phyloP scores from a whole-genome alignment of 305 asterid species.

The Fraxinus nigra region DNA sequence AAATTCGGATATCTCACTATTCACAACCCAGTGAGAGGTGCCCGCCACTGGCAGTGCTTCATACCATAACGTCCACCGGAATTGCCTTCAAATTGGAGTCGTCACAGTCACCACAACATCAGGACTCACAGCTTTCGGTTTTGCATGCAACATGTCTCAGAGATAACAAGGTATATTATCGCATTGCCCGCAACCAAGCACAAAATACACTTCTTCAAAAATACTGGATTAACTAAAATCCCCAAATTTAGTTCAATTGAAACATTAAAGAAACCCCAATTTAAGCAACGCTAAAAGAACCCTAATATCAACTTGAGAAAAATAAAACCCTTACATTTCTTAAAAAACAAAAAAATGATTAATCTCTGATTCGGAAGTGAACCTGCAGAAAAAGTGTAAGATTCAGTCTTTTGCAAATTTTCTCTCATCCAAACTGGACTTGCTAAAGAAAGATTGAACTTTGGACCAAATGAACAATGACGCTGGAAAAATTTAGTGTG shows the following conservation, averaged over 20 bases:
- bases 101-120: conserved; percentile 36
- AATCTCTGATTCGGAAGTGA: not conserved
- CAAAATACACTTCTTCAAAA: conserved; percentile 18
- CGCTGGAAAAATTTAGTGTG: not conserved
- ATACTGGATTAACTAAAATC: conserved; percentile 13
- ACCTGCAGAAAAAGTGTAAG: not conserved
- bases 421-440: not conserved
- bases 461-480: conserved; percentile 20
- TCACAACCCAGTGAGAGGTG: conserved; percentile 91
- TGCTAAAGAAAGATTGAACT: conserved; percentile 12
- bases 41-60: conserved; percentile 92
- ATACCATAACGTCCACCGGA: conserved; percentile 58
- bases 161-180: conserved; percentile 86
- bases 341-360: not conserved
- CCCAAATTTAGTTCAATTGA: not conserved
- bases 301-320: conserved; percentile 17
- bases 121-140: conserved; percentile 65
- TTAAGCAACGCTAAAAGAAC: conserved; percentile 10
- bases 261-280: conserved; percentile 18
- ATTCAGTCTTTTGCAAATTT: not conserved
- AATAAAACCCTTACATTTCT: not conserved
- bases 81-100: conserved; percentile 82
- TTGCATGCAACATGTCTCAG: conserved; percentile 93
- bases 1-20: conserved; percentile 70
- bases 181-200: conserved; percentile 31